Evolutionary conservation across 108 stramenopile genomes (phyloP), one percentile per base, ranked within the genome.

Genomic region (Asterionellopsis glacialis): DNA sequence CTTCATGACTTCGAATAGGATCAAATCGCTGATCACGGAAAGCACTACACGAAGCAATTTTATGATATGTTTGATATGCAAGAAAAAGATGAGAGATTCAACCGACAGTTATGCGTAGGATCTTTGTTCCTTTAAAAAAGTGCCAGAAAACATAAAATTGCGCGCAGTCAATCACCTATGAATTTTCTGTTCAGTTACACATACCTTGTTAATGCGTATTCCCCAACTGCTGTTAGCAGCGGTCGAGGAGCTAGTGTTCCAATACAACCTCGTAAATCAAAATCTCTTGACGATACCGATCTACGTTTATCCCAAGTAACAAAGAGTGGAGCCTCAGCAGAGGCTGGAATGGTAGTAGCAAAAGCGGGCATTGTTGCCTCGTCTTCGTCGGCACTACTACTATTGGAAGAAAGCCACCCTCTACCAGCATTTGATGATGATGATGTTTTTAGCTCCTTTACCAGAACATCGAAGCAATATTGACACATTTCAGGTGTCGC

Each of bases 251-350:
- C 24, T 2, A 91, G 65, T 3, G 75, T 80, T 5, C 90, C 90
- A 44, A 91, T 83, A 53, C 90, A 91, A 38, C 90, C 90, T 11
- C 90, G 84, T 24, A 87, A 56, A 66, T 82, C 68, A 57, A 67
- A 90, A 23, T 42, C 27, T 14, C 25, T 7, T 33, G 67, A 55
- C 43, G 71, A 42, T 55, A 45, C 56, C 0, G 55, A 57, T 28
- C 42, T 51, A 51, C 68, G 54, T 25, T 81, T 91, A 15, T 87
- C 83, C 90, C 90, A 91, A 0, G 90, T 91, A 26, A 91, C 74
- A 61, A 91, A 91, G 6, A 91, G 51, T 11, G 90, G 90, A 57
- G 85, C 82, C 45, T 81, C 51, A 14, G 76, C 59, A 1, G 51
- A 42, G 7, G 66, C 51, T n/a, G 79, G 59, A 27, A 78, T 49